Conservation (phyloP, 768 basidiomycete genomes). For the Tulasnella sp. region DNA sequence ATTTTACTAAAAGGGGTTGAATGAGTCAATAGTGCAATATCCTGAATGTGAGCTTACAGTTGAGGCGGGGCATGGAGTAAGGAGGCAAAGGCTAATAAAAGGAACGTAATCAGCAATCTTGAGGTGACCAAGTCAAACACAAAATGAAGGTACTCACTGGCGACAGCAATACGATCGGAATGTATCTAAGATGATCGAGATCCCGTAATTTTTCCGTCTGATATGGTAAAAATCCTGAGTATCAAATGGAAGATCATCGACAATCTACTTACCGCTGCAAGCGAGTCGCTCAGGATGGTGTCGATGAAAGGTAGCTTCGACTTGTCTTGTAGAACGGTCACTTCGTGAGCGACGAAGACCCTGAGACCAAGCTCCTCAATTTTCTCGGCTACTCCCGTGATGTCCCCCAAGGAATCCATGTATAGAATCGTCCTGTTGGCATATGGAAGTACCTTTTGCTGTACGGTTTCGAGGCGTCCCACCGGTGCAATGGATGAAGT, state of each 20-base stretch:
- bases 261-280: conserved; percentile 51
- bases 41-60: conserved; percentile 39
- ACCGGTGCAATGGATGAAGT: conserved; percentile 68
- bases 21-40: conserved; percentile 8
- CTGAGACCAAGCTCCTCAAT: conserved; percentile 70
- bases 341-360: conserved; percentile 60
- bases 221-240: conserved; percentile 11
- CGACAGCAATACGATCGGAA: conserved; percentile 84
- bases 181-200: conserved; percentile 87
- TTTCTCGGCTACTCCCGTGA: conserved; percentile 57
- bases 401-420: conserved; percentile 72
- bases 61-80: conserved; percentile 52
- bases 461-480: conserved; percentile 51
- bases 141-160: conserved; percentile 47
- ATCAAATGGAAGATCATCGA: conserved; percentile 7
- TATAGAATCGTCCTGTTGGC: conserved; percentile 79
- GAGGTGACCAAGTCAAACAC: too few relatives aligned
- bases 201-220: conserved; percentile 86
- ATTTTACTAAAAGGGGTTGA: conserved; percentile 51
- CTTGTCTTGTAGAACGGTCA: conserved; percentile 71
- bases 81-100: conserved; percentile 8
- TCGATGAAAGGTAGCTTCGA: conserved; percentile 80
- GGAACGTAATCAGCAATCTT: background rate
- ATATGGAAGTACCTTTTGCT: conserved; percentile 74
- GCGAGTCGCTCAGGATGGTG: conserved; percentile 87